Evolutionary conservation across 306 rosid genomes (phyloP), one percentile per base, ranked within the genome.

Genomic region (Quercus variabilis): DNA sequence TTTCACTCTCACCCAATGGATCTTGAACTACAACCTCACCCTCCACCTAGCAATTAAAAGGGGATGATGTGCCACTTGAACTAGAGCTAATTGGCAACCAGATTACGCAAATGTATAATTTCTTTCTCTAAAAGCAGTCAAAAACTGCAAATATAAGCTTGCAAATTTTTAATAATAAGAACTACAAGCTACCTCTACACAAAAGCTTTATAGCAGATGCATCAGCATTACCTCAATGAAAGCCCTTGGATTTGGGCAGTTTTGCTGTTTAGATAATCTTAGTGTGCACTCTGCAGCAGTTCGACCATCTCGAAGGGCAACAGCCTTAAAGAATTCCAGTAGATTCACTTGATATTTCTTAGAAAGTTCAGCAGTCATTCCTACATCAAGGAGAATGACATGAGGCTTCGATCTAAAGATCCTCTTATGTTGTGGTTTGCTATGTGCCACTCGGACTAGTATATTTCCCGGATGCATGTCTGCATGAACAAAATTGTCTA

Each of bases 401-500:
- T 89, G 97, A 74, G 97, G 97, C 87, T 63, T 90, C 68, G 92
- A 74, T 78, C 83, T 85, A 75, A 87, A 91, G 74, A 89, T 89
- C 76, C 21, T 72, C 74, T 85, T 79, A 20, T 79, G 82, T 7
- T 88, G 81, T 11, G 79, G 55, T 76, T 85, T 89, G 72, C 80
- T 56, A 65, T 82, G 52, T 3, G 54, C 77, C 20, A 83, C 81
- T 74, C 97, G 86, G 74, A 93, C 94, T 55, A 93, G 96, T 79
- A 93, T 93, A 87, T 93, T 93, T 80, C 96, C 97, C 33, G 97
- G 96, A 80, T 93, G 97, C 94, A 93, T 88, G 83, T 93, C 97
- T 63, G 97, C 96, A 80, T 93, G 97, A 60, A 91, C 80, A 82
- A 93, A 93, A 83, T 93, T 93, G 80, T 91, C 97, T 35, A 91